Conservation (phyloP, 176 grass and related monocot species). For the Lolium rigidum region DNA sequence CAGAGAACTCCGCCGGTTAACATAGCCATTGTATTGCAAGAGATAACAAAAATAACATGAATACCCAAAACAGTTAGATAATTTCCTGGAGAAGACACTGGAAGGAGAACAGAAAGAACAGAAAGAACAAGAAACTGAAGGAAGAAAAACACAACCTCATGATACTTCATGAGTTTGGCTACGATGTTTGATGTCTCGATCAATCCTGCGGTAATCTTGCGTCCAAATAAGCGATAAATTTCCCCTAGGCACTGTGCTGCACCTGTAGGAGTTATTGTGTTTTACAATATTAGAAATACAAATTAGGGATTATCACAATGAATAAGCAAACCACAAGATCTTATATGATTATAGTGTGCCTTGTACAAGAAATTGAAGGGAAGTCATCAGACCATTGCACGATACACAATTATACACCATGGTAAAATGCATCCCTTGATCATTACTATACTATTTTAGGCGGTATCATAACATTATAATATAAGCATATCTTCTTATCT, state of each 20-base stretch:
- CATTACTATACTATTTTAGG: background rate
- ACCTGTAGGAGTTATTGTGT: constrained; percentile 57
- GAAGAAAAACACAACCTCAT: constrained; percentile 65
- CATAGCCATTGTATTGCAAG: constrained; percentile 18
- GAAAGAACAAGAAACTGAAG: constrained; percentile 38
- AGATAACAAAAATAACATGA: constrained; percentile 33
- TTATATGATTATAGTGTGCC: constrained; percentile 15
- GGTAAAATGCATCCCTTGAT: constrained; percentile 26
- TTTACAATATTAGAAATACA: constrained; percentile 17
- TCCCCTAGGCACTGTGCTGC: constrained; percentile 86
- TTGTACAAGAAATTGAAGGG: constrained; percentile 29
- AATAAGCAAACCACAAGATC: constrained; percentile 21
- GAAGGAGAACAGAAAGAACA: constrained; percentile 7
- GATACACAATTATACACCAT: background rate
- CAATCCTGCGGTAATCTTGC: constrained; percentile 88
- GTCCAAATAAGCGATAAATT: constrained; percentile 85
- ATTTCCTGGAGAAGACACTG: constrained; percentile 6
- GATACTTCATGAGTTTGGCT: constrained; percentile 92
- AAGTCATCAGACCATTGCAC: constrained; percentile 36
- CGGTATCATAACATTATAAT: constrained; percentile 19
- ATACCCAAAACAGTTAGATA: constrained; percentile 15
- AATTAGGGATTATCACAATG: constrained; percentile 1
- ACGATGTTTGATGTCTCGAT: constrained; percentile 87
- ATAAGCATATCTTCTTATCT: constrained; percentile 9
- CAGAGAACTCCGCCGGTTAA: background rate